Percentiles rank a stretch among this genome's conserved stretches.
Evolutionary conservation across 345 rosid genomes (phyloP).

Genomic region (Tarenaya hassleriana): DNA sequence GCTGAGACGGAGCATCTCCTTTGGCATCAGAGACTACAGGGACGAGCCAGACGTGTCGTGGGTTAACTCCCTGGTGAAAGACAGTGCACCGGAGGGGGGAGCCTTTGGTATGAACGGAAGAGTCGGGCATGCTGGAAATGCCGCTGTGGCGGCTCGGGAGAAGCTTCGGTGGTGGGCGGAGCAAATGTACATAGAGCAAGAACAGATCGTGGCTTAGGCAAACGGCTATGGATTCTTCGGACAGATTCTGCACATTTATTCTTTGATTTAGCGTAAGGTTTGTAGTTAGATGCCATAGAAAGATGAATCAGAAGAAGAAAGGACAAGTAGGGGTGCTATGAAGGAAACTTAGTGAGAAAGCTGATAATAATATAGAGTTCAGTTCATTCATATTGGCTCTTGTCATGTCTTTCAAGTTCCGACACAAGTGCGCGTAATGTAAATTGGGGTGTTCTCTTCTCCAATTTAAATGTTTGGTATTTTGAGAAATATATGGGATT

Average conservation of each 20-base stretch:
- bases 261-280: too few species aligned
- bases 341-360: too few species aligned
- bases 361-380: too few species aligned
- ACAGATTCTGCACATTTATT: slow-evolving; percentile 13
- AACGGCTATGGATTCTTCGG: slow-evolving; percentile 19
- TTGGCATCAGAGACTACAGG: slow-evolving; percentile 45
- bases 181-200: slow-evolving; percentile 83
- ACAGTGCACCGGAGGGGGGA: slow-evolving; percentile 43
- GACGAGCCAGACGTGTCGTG: slow-evolving; percentile 91
- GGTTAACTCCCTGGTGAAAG: slow-evolving; percentile 84
- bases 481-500: too few species aligned
- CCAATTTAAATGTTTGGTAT: too few species aligned
- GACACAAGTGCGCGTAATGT: too few species aligned
- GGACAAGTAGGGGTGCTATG: too few species aligned
- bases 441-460: too few species aligned
- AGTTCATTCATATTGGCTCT: too few species aligned
- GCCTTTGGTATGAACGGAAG: slow-evolving; percentile 32
- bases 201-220: slow-evolving; percentile 80
- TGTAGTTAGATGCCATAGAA: too few species aligned
- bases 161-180: slow-evolving; percentile 65
- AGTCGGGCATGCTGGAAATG: slow-evolving; percentile 34
- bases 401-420: too few species aligned
- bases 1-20: slow-evolving; percentile 77
- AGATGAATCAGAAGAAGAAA: too few species aligned
- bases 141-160: slow-evolving; percentile 28